phyloP scores from a whole-genome alignment of 768 basidiomycete genomes.

The Amanita thiersii region DNA sequence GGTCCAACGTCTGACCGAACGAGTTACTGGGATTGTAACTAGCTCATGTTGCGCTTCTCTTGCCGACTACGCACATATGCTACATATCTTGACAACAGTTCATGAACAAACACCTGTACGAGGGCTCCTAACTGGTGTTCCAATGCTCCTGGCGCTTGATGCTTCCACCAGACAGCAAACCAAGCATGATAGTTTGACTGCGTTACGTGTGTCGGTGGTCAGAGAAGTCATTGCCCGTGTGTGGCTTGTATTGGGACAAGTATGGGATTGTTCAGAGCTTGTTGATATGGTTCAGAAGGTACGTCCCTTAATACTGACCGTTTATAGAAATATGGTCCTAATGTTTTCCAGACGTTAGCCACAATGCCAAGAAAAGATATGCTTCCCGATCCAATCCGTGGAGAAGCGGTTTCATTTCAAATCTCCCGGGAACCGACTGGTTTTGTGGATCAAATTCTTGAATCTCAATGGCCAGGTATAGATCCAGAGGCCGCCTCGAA shows the following conservation, averaged over 20 bases:
- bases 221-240: conserved; percentile 54
- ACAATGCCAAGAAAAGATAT: conserved; percentile 26
- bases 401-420: background rate
- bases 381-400: conserved; percentile 23
- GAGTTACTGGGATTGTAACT: conserved; percentile 33
- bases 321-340: conserved; percentile 7
- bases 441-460: background rate
- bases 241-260: conserved; percentile 62
- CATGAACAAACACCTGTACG: conserved; percentile 70
- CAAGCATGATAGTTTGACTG: conserved; percentile 25
- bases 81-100: conserved; percentile 57
- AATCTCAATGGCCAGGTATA: conserved; percentile 33
- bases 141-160: conserved; percentile 80
- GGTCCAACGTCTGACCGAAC: conserved; percentile 43
- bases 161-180: conserved; percentile 37
- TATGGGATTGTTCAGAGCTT: conserved; percentile 61
- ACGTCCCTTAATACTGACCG: conserved; percentile 11
- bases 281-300: conserved; percentile 50
- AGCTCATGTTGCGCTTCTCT: conserved; percentile 47
- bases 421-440: background rate
- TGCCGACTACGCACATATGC: conserved; percentile 68
- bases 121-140: conserved; percentile 68
- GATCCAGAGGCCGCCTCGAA: conserved; percentile 46
- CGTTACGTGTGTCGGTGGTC: conserved; percentile 43
- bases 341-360: conserved; percentile 36